Percentiles rank a stretch among this genome's conserved stretches.
Evolutionary conservation across 108 stramenopile species (phyloP).

Genomic region (Seminavis robusta): DNA sequence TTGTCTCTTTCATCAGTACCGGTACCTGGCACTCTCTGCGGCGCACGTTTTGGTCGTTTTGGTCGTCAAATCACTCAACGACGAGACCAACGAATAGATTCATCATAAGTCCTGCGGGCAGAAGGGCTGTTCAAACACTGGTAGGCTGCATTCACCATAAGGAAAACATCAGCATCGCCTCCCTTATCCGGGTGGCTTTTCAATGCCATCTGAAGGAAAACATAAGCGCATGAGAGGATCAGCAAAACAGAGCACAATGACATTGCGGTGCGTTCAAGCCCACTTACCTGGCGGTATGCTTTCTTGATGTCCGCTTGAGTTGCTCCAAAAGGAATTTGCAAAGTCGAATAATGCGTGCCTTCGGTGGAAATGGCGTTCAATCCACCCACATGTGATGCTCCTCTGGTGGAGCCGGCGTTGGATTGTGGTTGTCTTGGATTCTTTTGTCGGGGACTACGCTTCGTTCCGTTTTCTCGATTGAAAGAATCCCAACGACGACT

Average conservation of each 20-base stretch:
- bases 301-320: constrained; percentile 64
- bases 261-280: too few species aligned
- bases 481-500: constrained; percentile 76
- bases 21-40: too few species aligned
- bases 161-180: constrained; percentile 53
- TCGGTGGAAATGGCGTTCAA: constrained; percentile 1
- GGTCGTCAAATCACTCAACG: too few species aligned
- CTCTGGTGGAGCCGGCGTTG: constrained; percentile 4
- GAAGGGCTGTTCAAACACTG: too few species aligned
- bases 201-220: constrained; percentile 62
- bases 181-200: constrained; percentile 81
- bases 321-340: constrained; percentile 51
- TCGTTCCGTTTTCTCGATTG: constrained; percentile 7
- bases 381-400: constrained; percentile 1
- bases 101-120: too few species aligned
- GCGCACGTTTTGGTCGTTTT: too few species aligned
- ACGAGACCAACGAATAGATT: too few species aligned
- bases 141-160: too few species aligned
- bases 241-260: too few species aligned
- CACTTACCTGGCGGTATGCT: constrained; percentile 39
- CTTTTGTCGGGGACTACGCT: constrained; percentile 2
- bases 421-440: constrained; percentile 5
- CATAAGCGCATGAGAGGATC: too few species aligned
- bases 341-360: constrained; percentile 49
- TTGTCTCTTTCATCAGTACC: too few species aligned